A percentile compares a stretch with the other conserved stretches of the same genome.
phyloP scores from a whole-genome alignment of 345 rosid genomes.

The Moricandia moricandioides region DNA sequence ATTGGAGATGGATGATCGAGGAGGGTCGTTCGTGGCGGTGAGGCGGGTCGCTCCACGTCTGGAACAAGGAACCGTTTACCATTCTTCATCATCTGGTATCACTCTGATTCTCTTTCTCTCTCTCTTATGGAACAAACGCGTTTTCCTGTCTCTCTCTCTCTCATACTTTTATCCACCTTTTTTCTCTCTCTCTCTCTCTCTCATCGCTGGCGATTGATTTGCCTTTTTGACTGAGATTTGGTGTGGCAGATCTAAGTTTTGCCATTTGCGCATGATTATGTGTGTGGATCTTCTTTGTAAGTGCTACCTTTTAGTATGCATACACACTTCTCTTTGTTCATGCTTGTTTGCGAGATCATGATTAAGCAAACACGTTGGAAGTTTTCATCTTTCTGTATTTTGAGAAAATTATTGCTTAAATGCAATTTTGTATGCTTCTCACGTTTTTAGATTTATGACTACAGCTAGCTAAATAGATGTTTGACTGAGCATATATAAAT shows the following conservation, averaged over 20 bases:
- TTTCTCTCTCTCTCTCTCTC: background rate
- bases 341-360: background rate
- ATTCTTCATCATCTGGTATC: conserved; percentile 82
- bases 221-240: background rate
- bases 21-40: conserved; percentile 96
- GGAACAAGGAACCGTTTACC: conserved; percentile 73
- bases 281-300: conserved; percentile 56
- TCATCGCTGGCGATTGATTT: conserved; percentile 11
- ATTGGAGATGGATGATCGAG: conserved; percentile 62
- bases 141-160: conserved; percentile 18
- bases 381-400: background rate
- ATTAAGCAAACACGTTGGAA: background rate
- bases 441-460: too few relatives aligned
- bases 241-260: conserved; percentile 37
- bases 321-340: background rate
- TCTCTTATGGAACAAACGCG: conserved; percentile 17
- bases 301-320: conserved; percentile 31
- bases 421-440: conserved; percentile 16
- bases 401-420: background rate
- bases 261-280: conserved; percentile 43
- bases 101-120: background rate
- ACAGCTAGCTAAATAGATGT: too few relatives aligned
- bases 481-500: too few relatives aligned
- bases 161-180: background rate
- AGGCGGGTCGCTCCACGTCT: conserved; percentile 90